These are phyloP conservation scores for Trifolium fragiferum DNA, from an alignment of 306 rosid species.

Conservation along the genomic window DNA sequence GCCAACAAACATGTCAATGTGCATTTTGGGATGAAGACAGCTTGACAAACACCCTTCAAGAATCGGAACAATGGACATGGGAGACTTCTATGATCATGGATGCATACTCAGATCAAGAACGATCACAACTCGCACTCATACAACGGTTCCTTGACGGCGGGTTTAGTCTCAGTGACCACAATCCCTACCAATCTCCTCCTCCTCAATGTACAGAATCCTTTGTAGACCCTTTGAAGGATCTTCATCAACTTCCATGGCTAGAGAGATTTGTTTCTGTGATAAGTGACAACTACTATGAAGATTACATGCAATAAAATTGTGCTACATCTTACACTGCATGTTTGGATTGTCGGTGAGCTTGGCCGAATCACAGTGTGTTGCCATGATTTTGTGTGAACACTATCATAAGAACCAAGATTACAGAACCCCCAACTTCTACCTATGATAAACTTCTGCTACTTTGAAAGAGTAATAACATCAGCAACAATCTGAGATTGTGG, in stretches of 20 bases:
- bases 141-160: constrained; percentile 91
- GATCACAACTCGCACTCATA: constrained; percentile 81
- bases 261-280: constrained; percentile 95
- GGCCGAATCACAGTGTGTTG: not conserved
- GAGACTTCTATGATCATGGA: constrained; percentile 89
- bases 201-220: constrained; percentile 85
- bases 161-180: constrained; percentile 81
- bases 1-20: constrained; percentile 85
- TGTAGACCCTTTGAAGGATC: constrained; percentile 85
- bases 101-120: constrained; percentile 91
- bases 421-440: no score
- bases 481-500: constrained; percentile 14
- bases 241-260: constrained; percentile 97
- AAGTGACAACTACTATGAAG: constrained; percentile 88
- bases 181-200: constrained; percentile 88
- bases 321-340: constrained; percentile 28
- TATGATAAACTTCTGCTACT: not conserved
- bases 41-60: constrained; percentile 74
- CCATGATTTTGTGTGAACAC: not conserved
- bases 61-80: constrained; percentile 99
- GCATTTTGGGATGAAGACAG: constrained; percentile 82
- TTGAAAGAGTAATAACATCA: not conserved
- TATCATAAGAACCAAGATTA: no score
- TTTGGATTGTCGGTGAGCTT: not conserved
- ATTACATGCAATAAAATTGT: constrained; percentile 66